Conservation (phyloP, 148 eudicot species). For the Nepenthes mirabilis region DNA sequence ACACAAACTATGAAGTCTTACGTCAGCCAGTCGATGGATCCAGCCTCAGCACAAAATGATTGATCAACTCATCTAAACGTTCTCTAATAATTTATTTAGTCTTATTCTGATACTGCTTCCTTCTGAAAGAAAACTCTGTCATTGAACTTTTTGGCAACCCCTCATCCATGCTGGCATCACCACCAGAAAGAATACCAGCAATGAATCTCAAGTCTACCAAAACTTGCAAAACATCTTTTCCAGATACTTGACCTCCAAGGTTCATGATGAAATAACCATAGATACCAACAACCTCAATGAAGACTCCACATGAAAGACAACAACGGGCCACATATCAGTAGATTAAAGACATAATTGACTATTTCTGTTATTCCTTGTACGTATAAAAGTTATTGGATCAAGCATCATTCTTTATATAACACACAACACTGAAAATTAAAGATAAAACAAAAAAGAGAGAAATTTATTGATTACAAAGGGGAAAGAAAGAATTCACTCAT, state of each 20-base stretch:
- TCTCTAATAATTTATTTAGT: slow-evolving; percentile 49
- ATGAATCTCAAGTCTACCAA: slow-evolving; percentile 77
- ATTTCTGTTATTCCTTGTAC: too few species aligned
- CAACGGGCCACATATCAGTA: not conserved
- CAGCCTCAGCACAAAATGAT: slow-evolving; percentile 57
- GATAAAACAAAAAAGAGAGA: too few species aligned
- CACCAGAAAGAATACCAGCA: slow-evolving; percentile 76
- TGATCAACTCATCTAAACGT: slow-evolving; percentile 44
- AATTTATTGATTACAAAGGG: too few species aligned
- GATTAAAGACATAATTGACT: not conserved
- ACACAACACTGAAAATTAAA: too few species aligned
- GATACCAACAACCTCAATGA: slow-evolving; percentile 45
- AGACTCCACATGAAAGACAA: not conserved
- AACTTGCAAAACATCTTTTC: slow-evolving; percentile 76
- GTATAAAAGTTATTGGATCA: too few species aligned
- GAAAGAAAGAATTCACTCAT: too few species aligned
- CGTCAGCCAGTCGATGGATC: slow-evolving; percentile 99
- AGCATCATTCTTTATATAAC: too few species aligned
- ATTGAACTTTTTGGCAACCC: slow-evolving; percentile 30
- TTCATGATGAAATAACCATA: slow-evolving; percentile 44
- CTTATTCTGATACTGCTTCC: slow-evolving; percentile 55
- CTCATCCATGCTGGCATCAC: slow-evolving; percentile 35
- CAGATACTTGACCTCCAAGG: slow-evolving; percentile 46
- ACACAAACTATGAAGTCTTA: slow-evolving; percentile 17
- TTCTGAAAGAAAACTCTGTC: slow-evolving; percentile 41